These are phyloP conservation scores for Triticum dicoccoides DNA, from an alignment of 176 grass and related monocot species.

Conservation along the genomic window DNA sequence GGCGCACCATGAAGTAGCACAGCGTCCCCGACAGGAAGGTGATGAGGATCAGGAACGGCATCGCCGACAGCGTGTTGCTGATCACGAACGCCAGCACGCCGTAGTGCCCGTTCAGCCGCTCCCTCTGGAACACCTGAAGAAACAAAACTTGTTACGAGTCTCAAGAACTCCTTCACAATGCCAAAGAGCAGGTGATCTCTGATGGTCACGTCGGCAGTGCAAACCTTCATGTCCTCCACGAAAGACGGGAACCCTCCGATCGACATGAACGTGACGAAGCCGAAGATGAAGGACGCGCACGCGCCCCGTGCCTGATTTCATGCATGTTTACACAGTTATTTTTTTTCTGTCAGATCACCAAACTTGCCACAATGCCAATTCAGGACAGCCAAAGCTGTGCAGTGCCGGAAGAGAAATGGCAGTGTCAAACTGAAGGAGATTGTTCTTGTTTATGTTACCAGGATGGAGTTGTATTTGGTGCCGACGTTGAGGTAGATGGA, in stretches of 20 bases:
- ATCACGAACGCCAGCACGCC: constrained; percentile 85
- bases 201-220: background rate
- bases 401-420: background rate
- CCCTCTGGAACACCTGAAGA: constrained; percentile 91
- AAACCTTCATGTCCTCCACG: constrained; percentile 99
- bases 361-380: background rate
- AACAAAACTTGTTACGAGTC: background rate
- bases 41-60: constrained; percentile 88
- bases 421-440: constrained; percentile 13
- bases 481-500: constrained; percentile 95
- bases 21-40: constrained; percentile 74
- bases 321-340: constrained; percentile 4
- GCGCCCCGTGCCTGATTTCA: constrained; percentile 72
- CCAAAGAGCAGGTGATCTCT: background rate
- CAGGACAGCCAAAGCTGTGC: background rate
- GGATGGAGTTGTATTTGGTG: constrained; percentile 84
- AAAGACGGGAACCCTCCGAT: constrained; percentile 98
- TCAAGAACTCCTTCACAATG: background rate
- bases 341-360: background rate
- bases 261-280: constrained; percentile 99
- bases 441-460: constrained; percentile 46
- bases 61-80: constrained; percentile 85
- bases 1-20: constrained; percentile 94
- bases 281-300: constrained; percentile 91
- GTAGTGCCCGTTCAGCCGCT: constrained; percentile 90